phyloP scores from a whole-genome alignment of 352 stramenopile species.

The Globisporangium middletonii region DNA sequence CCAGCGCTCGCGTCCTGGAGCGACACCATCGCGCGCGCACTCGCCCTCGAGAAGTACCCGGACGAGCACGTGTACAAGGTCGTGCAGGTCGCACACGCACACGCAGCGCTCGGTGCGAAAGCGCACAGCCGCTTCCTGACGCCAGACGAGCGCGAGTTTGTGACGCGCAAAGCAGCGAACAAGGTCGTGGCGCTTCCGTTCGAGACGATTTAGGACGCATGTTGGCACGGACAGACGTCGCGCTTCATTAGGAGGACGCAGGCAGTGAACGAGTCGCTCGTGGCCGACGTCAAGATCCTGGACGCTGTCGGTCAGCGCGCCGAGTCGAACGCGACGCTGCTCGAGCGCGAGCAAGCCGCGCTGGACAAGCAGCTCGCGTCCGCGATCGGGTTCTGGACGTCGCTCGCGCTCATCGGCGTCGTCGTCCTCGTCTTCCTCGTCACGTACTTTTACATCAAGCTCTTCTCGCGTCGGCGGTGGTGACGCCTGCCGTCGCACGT shows the following conservation, averaged over 20 bases:
- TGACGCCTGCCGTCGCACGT: conserved; percentile 8
- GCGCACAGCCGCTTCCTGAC: conserved; percentile 21
- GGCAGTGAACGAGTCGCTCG: conserved; percentile 66
- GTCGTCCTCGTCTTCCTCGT: conserved; percentile 55
- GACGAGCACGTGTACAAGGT: conserved; percentile 70
- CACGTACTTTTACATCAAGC: conserved; percentile 78
- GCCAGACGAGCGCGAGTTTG: conserved; percentile 26
- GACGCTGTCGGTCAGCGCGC: conserved; percentile 66
- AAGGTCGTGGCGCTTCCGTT: conserved; percentile 25
- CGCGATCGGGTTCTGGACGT: conserved; percentile 73
- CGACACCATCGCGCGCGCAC: conserved; percentile 23
- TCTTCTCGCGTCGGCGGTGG: conserved; percentile 54
- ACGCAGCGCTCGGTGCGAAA: no score
- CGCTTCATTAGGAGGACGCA: no score
- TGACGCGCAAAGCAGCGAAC: conserved; percentile 27
- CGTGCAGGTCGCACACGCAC: no score
- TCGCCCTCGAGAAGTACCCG: conserved; percentile 26
- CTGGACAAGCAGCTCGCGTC: conserved; percentile 61
- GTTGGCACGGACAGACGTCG: no score
- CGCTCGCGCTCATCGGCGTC: conserved; percentile 55
- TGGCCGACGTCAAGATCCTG: conserved; percentile 69
- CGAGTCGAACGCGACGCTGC: conserved; percentile 51
- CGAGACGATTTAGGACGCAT: not conserved
- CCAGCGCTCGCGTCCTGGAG: conserved; percentile 29
- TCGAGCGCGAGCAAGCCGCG: conserved; percentile 56